Conservation (phyloP, 352 stramenopile species). For the Phytophthora nicotianae region DNA sequence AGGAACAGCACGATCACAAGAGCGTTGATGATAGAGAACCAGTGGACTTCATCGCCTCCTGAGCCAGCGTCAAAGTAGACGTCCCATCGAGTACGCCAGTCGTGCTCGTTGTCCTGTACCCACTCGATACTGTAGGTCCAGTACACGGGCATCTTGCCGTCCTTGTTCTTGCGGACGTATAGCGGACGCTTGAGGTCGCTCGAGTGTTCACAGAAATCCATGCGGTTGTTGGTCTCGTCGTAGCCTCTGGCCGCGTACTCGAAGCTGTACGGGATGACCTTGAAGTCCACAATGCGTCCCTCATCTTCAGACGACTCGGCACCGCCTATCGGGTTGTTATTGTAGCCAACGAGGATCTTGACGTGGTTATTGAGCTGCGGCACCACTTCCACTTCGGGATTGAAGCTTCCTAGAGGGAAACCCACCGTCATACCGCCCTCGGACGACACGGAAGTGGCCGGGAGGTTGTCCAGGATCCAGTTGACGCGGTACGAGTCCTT, state of each 20-base stretch:
- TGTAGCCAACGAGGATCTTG: slow-evolving; percentile 98
- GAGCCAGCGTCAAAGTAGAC: slow-evolving; percentile 96
- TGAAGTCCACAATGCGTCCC: slow-evolving; percentile 98
- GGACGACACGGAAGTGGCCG: slow-evolving; percentile 76
- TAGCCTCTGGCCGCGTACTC: slow-evolving; percentile 89
- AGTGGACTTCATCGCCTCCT: slow-evolving; percentile 97
- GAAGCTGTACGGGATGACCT: slow-evolving; percentile 97
- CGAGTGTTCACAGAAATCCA: slow-evolving; percentile 79
- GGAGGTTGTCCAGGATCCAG: slow-evolving; percentile 99
- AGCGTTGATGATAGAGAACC: slow-evolving; percentile 99
- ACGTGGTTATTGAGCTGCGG: slow-evolving; percentile 98
- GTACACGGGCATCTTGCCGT: slow-evolving; percentile 85
- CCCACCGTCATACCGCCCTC: slow-evolving; percentile 79
- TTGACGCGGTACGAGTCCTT: slow-evolving; percentile 98
- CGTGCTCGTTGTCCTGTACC: slow-evolving; percentile 92
- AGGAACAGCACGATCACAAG: slow-evolving; percentile 99
- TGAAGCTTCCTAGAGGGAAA: slow-evolving; percentile 91
- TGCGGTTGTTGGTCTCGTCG: slow-evolving; percentile 66
- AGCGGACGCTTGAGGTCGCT: slow-evolving; percentile 68
- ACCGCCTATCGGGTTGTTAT: slow-evolving; percentile 82
- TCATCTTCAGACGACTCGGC: slow-evolving; percentile 64
- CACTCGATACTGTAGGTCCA: slow-evolving; percentile 99
- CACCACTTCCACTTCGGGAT: slow-evolving; percentile 91
- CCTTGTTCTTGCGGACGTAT: slow-evolving; percentile 87
- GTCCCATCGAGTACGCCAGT: slow-evolving; percentile 99